Evolutionary conservation across 805 yeast genomes (phyloP), one percentile per base, ranked within the genome.

Genomic region (Candida railenensis): DNA sequence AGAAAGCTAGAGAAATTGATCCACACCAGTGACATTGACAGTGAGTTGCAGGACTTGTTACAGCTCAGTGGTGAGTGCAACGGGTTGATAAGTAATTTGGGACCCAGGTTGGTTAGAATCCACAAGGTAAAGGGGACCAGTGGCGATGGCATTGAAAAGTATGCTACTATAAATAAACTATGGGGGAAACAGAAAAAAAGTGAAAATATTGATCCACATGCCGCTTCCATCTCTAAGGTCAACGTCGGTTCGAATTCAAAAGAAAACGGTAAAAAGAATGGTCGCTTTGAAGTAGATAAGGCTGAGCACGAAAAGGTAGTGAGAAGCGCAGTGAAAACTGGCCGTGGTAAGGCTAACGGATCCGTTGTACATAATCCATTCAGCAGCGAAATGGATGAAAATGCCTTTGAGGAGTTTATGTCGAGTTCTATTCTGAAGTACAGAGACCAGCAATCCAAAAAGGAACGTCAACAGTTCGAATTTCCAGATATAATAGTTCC

Each of bases 401-500:
- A 57, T 4, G 58, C 59, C 5, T 69, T 69, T 46, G 76, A 68
- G 45, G 32, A 34, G 14, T 68, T 71, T 51, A 65, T 71, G 62
- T 50, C 67, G 2, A 34, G 54, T 12, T 57, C 62, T 21, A 66
- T 71, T 30, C 55, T 58, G 34, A 65, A 63, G 34, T 71, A 69
- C 52, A 53, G 77, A 33, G 53, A 58, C 30, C 49, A 47, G 2
- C 66, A 66, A 42, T 45, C 50, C 12, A 48, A 53, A 20, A 47
- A 53, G 16, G 36, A 18, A 20, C 4, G 20, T 4, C n/a, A 28
- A 28, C 37, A 45, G 44, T 44, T 43, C 8, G 43, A 40, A 14
- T 15, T 40, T 5, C 43, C 34, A 8, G 36, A 37, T 30, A 40
- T 40, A 4, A 12, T 19, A 11, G 4, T 40, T 9, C 43, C 42